A percentile compares a stretch with the other conserved stretches of the same genome.
Conservation (phyloP, 257 asterid genomes). For the Prunella vulgaris region DNA sequence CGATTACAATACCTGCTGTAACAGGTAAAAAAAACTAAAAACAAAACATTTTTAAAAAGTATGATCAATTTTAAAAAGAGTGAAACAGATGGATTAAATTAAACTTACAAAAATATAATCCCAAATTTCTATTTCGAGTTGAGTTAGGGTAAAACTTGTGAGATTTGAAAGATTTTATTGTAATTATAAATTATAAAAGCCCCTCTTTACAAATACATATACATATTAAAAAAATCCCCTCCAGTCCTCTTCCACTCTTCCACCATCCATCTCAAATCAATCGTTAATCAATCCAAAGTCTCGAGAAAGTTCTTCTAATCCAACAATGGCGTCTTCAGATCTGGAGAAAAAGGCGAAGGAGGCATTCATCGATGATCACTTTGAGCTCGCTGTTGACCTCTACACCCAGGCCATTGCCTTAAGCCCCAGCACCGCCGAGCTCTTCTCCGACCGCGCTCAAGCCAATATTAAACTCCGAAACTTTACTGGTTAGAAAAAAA, state of each 20-base stretch:
- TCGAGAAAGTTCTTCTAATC: conserved; percentile 17
- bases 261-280: not conserved
- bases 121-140: not conserved
- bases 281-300: conserved; percentile 16
- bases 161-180: not conserved
- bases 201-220: not conserved
- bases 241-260: not conserved
- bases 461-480: conserved; percentile 71
- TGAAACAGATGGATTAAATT: too few relatives aligned
- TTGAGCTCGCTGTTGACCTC: conserved; percentile 91
- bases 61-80: too few relatives aligned
- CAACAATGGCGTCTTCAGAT: conserved; percentile 74
- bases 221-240: not conserved
- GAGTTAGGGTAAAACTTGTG: not conserved
- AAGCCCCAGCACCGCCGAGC: conserved; percentile 64
- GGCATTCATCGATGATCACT: conserved; percentile 94
- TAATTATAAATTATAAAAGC: not conserved
- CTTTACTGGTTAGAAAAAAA: conserved; percentile 50
- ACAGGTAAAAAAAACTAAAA: too few relatives aligned
- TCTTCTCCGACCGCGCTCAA: conserved; percentile 86
- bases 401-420: conserved; percentile 73
- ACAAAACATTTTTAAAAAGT: too few relatives aligned
- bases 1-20: too few relatives aligned
- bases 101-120: too few relatives aligned
- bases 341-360: conserved; percentile 77